Conservation (phyloP, 352 stramenopile genomes). For the Phytophthora boehmeriae region DNA sequence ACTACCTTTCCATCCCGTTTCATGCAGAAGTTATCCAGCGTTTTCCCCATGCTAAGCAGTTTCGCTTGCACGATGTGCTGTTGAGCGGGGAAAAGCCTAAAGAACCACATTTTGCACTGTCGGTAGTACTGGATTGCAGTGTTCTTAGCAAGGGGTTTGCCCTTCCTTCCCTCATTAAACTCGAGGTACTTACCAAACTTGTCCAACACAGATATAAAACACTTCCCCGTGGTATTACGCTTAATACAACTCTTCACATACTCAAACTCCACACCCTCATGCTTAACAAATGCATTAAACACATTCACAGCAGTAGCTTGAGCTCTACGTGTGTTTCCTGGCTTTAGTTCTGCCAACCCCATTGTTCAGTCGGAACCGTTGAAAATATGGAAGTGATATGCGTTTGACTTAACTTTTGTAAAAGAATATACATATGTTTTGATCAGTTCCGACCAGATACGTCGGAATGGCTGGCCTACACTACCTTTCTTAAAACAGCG, state of each 20-base stretch:
- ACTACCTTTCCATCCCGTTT: slow-evolving; percentile 21
- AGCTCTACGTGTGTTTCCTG: neutral
- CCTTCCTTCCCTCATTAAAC: slow-evolving; percentile 12
- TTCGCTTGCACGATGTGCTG: slow-evolving; percentile 2
- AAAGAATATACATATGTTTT: too few relatives aligned
- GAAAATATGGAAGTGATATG: slow-evolving; percentile 20
- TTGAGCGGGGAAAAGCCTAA: slow-evolving; percentile 5
- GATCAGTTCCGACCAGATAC: too few relatives aligned
- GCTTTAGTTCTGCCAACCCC: slow-evolving; percentile 5
- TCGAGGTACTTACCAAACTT: slow-evolving; percentile 16
- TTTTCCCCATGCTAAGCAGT: slow-evolving; percentile 2
- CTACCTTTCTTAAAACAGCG: too few relatives aligned
- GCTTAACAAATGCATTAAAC: slow-evolving; percentile 4
- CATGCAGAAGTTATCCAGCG: slow-evolving; percentile 16
- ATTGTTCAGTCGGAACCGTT: slow-evolving; percentile 3
- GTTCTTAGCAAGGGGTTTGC: neutral
- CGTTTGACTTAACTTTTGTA: neutral
- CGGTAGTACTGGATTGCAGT: too few relatives aligned
- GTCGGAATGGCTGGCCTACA: too few relatives aligned
- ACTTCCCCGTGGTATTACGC: slow-evolving; percentile 1
- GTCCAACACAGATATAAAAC: slow-evolving; percentile 7
- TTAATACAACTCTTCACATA: slow-evolving; percentile 6
- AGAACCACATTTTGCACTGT: slow-evolving; percentile 8
- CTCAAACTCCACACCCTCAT: slow-evolving; percentile 4
- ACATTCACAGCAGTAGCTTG: neutral